Base-by-base conservation (phyloP, 805 yeast genomes). In the Kodamaea jinghongensis region DNA sequence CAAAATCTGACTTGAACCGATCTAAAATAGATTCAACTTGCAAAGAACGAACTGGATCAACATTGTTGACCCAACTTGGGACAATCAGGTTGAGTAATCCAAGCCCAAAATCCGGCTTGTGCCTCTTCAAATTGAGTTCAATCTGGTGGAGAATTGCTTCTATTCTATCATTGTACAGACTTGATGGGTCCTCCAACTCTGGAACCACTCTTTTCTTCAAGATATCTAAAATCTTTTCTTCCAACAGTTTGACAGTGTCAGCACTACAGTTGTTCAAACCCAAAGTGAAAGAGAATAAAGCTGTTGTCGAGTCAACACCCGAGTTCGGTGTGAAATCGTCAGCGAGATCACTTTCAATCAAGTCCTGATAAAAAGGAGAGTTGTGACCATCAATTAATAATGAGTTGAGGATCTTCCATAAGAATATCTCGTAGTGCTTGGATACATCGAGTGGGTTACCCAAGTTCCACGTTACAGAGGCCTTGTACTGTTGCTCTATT, bases 321-420 rank as follows among this genome's bases (percentile, higher is more conserved):
- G 95, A 71, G 55, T 93, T 93, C 4, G 88, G 85, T 1, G 91
- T 69, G 55, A 82, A 93, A 48, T 93, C 97, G 37, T 86, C 78
- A 30, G 93, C 98, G 25, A 82, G 56, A 1, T 91, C 93, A 1
- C 84, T 63, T 58, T 93, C 99, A 40, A 93, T 84, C 40, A 93
- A 67, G n/a, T 78, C 77, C 60, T 89, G 87, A 60, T 90, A 87
- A 40, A 93, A 70, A 5, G 95, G 91, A 4, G 98, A 83, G 9
- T 93, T 84, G 55, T 91, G 98, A 2, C 98, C 98, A 56, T 87
- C 96, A 48, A 83, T 76, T 25, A 93, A 67, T 38, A 93, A 65
- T 16, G 81, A 76, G 14, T 86, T 78, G 34, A 89, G 63, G 7
- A 89, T 66, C 42, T 81, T 83, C 72, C 89, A 69, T 32, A 84